Evolutionary conservation across 768 basidiomycete genomes (phyloP), one percentile per base, ranked within the genome.

Genomic region (Suillus ampliporus): DNA sequence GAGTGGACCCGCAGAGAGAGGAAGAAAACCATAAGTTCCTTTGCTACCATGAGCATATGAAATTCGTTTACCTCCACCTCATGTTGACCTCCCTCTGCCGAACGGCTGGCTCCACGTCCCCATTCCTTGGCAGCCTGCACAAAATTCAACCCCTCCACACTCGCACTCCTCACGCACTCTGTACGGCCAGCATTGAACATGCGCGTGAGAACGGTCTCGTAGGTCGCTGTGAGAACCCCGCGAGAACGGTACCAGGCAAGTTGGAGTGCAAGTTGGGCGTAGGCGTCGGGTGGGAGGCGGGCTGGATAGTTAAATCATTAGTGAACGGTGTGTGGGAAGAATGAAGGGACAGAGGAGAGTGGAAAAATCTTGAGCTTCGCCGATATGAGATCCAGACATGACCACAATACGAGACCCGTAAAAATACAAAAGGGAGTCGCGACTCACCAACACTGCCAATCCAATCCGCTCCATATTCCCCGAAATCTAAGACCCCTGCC

Each of bases 181-280:
- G 95, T 97, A 19, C 96, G 86, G 17, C 94, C 96, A 65, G 89
- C 87, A 63, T 89, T 80, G 78, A 96, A 96, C 74, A 91, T 83
- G 28, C 94, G 86, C 2, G 96, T 97, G 37, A 96, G 83, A 0
- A 89, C 92, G 0, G 95, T 97, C 76, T 98, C 96, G 73, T 98
- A 97, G 8, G 92, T 94, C 2, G 96, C 93, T 4, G 93, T 92
- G 68, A 93, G 89, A 62, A 81, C 77, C 13, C 86, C 87, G 51
- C 88, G 90, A 23, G 88, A 86, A 72, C 84, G 86, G 78, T 91
- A 93, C 89, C 91, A 97, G 4, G 95, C 95, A 11, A 97, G 84
- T 72, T 98, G 96, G 21, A 97, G 81, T 0, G 88, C 92, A 84
- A 97, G 91, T 72, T 98, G 96, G 54, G 97, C 84, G 76, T 86